These are phyloP conservation scores for Kwoniella pini DNA, from an alignment of 768 basidiomycete genomes.

Conservation along the genomic window DNA sequence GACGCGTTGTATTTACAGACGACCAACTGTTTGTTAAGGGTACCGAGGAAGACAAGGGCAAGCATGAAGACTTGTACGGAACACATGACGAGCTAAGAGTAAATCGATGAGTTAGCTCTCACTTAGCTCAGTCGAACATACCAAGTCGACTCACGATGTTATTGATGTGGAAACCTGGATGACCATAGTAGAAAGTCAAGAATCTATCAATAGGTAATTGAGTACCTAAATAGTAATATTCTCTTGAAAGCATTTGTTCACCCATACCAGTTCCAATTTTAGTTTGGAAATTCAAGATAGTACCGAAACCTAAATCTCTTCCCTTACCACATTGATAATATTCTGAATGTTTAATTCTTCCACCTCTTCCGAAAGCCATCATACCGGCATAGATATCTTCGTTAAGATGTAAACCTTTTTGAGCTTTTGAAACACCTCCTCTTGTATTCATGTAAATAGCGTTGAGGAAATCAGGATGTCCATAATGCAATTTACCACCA, in stretches of 20 bases:
- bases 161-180: conserved; percentile 99
- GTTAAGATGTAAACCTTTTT: conserved; percentile 98
- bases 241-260: conserved; percentile 97
- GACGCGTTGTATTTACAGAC: conserved; percentile 76
- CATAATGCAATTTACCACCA: conserved; percentile 97
- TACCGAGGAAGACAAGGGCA: conserved; percentile 92
- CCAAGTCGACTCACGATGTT: conserved; percentile 66
- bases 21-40: conserved; percentile 74
- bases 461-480: conserved; percentile 98
- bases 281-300: conserved; percentile 98
- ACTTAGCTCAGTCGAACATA: neutral
- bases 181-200: conserved; percentile 99
- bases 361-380: conserved; percentile 95
- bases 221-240: conserved; percentile 98
- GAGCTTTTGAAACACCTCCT: conserved; percentile 97
- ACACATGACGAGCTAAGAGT: conserved; percentile 77
- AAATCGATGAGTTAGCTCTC: too few relatives aligned
- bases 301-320: conserved; percentile 97
- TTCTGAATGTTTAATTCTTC: conserved; percentile 97
- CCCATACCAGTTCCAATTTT: conserved; percentile 99
- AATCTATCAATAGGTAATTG: conserved; percentile 97
- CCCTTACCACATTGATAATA: conserved; percentile 99
- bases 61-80: conserved; percentile 95
- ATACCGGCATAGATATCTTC: conserved; percentile 99
- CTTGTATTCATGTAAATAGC: conserved; percentile 97